phyloP scores from a whole-genome alignment of 1,284 basidiomycete species.

The Marasmius tenuissimus region DNA sequence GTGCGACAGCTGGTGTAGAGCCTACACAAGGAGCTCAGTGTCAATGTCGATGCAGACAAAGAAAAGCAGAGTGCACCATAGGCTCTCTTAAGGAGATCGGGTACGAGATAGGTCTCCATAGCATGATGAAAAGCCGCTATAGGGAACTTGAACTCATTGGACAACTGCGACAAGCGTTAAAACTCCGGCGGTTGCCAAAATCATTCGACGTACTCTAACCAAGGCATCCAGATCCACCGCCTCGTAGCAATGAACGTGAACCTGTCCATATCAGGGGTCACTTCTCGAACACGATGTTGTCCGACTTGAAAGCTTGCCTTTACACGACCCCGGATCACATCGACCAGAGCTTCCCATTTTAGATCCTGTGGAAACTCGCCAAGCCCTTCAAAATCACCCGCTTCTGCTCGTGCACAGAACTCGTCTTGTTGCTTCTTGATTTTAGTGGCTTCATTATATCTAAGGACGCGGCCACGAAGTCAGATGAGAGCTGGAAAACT shows the following conservation, averaged over 20 bases:
- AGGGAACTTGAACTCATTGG: slow-evolving; percentile 65
- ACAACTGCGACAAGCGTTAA: slow-evolving; percentile 34
- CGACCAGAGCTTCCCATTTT: slow-evolving; percentile 73
- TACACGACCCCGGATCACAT: slow-evolving; percentile 61
- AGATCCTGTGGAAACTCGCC: slow-evolving; percentile 69
- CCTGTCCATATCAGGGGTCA: slow-evolving; percentile 28
- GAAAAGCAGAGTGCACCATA: slow-evolving; percentile 38
- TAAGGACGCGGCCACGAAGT: slow-evolving; percentile 12
- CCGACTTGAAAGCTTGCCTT: slow-evolving; percentile 22
- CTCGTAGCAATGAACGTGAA: slow-evolving; percentile 69
- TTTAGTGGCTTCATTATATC: slow-evolving; percentile 72
- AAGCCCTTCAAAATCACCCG: slow-evolving; percentile 59
- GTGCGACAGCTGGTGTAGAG: slow-evolving; percentile 50
- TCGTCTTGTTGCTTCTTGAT: slow-evolving; percentile 76
- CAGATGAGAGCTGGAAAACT: not conserved
- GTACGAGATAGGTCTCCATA: slow-evolving; percentile 63
- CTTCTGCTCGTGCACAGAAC: slow-evolving; percentile 61
- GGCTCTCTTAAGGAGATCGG: slow-evolving; percentile 55
- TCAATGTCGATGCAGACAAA: not conserved
- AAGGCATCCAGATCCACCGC: slow-evolving; percentile 64
- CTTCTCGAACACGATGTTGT: not conserved
- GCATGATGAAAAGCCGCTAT: slow-evolving; percentile 67
- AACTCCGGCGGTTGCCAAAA: not conserved
- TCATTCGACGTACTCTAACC: slow-evolving; percentile 44
- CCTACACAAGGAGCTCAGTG: slow-evolving; percentile 18